Base-by-base conservation (phyloP, 768 basidiomycete species). In the Phlegmacium glaucopus region DNA sequence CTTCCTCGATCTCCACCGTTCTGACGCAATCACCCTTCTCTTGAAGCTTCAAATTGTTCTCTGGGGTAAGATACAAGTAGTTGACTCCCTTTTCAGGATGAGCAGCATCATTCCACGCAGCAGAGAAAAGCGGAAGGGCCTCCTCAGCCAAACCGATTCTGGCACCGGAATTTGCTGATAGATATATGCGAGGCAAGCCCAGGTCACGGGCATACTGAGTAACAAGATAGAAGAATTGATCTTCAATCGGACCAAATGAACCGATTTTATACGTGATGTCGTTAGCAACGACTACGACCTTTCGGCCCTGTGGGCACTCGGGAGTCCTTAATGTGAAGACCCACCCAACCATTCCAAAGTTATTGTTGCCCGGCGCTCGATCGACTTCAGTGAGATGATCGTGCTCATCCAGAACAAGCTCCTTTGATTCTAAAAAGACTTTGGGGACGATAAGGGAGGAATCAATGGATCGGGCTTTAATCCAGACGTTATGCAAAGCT, bases 241-340 rank as follows among this genome's bases (percentile, higher is more conserved):
- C 96, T 64, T 99, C 96, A 2, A 72, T 63, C 37, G 96, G 96
- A 37, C 95, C 95, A 67, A 99, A 99, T 10, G 96, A 97, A 44
- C 96, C 96, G 53, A 97, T 98, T 71, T 89, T 94, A 79, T 83
- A 96, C 11, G 96, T 99, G 70, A 98, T 99, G 59, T 99, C 96
- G 69, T 99, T 99, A 45, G 96, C 91, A 51, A 99, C 79, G 38
- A 92, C 90, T 8, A 98, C 88, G 1, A 84, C 81, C 51, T 79
- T 83, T 59, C 96, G 89, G 25, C 96, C 96, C 22, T 76, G 70
- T 40, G 92, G 92, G 69, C 79, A 96, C 68, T 98, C 96, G 3
- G 96, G 95, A 0, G 94, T 97, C 54, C 75, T 74, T 55, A 98
- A 74, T 3, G 83, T 94, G 75, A 92, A 96, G 16, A 95, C 82